Evolutionary conservation across 2,329 filamentous ascomycete species (phyloP), one percentile per base, ranked within the genome.

Genomic region (Parasarocladium wereldwijsianum): DNA sequence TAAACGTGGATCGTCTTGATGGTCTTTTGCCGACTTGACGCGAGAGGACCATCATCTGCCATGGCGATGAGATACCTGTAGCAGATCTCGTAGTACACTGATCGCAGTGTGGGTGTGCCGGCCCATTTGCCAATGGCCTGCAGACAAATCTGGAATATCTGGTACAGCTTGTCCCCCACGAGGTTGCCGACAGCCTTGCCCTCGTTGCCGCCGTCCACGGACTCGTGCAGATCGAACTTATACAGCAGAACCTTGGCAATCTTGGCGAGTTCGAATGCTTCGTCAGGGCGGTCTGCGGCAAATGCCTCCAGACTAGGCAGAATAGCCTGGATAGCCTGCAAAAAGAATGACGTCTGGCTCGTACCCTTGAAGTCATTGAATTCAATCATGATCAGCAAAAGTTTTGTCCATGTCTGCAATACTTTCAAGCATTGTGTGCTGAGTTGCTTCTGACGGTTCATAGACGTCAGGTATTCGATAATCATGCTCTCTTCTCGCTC

Each of bases 71-170:
- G 64, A 48, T 93, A 93, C 13, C 81, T 74, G 49, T 86, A 87
- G 56, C 81, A 86, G 42, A 93, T 93, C 43, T 80, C 80, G 52
- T 96, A 98, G 54, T 93, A 87, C 14, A 81, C 68, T 34, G 90
- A 75, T 29, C 90, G 76, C 22, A 98, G 59, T 32, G 74, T 65
- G 11, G 80, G 60, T 31, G 70, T 76, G 4, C 77, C 75, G 2
- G 75, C 67, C 45, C 80, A 76, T 36, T 79, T 75, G 39, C 76
- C 72, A 32, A 93, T 78, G 5, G 84, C 83, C 41, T 76, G 70
- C 10, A 94, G 62, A 37, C 82, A 86, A 22, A 84, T 71, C 38
- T 93, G 81, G 62, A 98, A 94, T 4, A 96, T 68, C 46, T 93
- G 80, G 46, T 85, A 86, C 1, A 96, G 65, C 45, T 90, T 83